phyloP scores from a whole-genome alignment of 257 asterid species.

The Ilex aquifolium region DNA sequence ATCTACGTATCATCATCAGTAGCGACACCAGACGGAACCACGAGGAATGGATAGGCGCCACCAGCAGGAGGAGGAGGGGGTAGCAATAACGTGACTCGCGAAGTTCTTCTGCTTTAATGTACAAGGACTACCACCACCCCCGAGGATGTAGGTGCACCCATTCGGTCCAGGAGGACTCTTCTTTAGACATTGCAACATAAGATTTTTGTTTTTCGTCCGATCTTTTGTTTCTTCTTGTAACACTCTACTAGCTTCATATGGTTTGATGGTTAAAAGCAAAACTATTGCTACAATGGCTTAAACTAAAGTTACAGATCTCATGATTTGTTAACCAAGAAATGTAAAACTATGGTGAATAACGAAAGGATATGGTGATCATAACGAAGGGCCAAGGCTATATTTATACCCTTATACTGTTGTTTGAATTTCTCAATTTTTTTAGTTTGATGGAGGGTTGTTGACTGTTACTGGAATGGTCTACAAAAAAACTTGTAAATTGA shows the following conservation, averaged over 20 bases:
- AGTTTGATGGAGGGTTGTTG: slow-evolving; percentile 8
- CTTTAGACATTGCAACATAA: slow-evolving; percentile 22
- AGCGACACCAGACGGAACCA: too few relatives aligned
- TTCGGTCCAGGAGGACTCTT: slow-evolving; percentile 21
- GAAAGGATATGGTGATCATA: too few relatives aligned
- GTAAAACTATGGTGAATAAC: too few relatives aligned
- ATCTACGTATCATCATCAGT: too few relatives aligned
- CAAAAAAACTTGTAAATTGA: slow-evolving; percentile 6
- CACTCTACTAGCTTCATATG: too few relatives aligned
- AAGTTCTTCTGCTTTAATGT: slow-evolving; percentile 24
- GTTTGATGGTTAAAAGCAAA: slow-evolving; percentile 5
- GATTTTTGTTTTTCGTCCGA: too few relatives aligned
- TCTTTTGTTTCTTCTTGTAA: too few relatives aligned
- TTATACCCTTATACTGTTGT: too few relatives aligned
- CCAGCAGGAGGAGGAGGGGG: slow-evolving; percentile 4
- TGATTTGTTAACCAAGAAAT: too few relatives aligned
- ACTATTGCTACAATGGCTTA: not conserved
- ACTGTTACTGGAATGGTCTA: slow-evolving; percentile 11
- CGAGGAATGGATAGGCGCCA: too few relatives aligned
- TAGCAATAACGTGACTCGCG: slow-evolving; percentile 17
- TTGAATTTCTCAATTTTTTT: slow-evolving; percentile 1
- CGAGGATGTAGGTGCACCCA: slow-evolving; percentile 17
- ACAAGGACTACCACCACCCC: not conserved
- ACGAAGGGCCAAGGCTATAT: too few relatives aligned
- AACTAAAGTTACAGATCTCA: not conserved